Evolutionary conservation across 2,329 filamentous ascomycete genomes (phyloP), one percentile per base, ranked within the genome.

Genomic region (Dothiorella sarmentorum): DNA sequence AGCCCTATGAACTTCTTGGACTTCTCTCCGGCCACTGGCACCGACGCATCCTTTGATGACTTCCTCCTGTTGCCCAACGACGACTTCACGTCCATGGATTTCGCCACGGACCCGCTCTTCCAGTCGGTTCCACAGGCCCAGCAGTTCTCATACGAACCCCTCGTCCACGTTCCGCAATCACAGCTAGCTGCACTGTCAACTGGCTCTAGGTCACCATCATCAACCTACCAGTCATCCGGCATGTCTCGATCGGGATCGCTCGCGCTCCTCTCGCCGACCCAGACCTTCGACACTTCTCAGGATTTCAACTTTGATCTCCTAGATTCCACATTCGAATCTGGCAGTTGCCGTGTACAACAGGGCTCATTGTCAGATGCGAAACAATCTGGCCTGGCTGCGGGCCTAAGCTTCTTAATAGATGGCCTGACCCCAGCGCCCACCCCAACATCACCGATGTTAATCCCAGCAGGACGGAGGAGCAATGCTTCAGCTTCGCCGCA

Each of bases 51-150:
- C 20, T 59, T 59, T 29, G 47, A 55, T 6, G 57, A 59, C 33
- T 59, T 59, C 40, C 31, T 55, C 11, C 47, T 59, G 2, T 31
- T 59, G 7, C 57, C 57, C 2, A 42, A 59, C 20, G 49, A 59
- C 38, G 57, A 59, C 22, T 44, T 53, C 29, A 29, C 43, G 17
- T 42, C 56, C 11, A 52, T 58, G n/a, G 56, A 42, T 27, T 52
- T 58, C 9, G 27, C 56, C 17, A 49, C 56, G 3, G 56, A 52
- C n/a, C 56, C 44, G 18, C 56, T 52, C 26, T 58, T 58, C 56
- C 49, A 53, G 24, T 13, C 49, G 9, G 33, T 53, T 40, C 35
- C 33, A 15, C 33, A 53, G 11, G 20, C 18, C 6, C 33, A 37
- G 33, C 15, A 11, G 33, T 53, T 53, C 49, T 24, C 47, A 20